These are phyloP conservation scores for Lactarius trivialis DNA, from an alignment of 768 basidiomycete species.

Conservation along the genomic window DNA sequence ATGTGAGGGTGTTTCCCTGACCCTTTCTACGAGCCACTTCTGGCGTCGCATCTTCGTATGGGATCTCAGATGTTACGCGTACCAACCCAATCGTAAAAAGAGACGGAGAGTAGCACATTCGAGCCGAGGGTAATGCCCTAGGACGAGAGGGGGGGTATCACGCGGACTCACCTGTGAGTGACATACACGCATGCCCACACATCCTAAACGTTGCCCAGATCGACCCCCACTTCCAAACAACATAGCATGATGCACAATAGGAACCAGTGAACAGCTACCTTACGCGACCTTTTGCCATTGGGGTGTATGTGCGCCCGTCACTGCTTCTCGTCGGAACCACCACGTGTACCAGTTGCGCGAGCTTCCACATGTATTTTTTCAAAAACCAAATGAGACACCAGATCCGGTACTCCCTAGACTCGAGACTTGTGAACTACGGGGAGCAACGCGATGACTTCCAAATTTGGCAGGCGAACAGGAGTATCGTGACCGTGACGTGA, in stretches of 20 bases:
- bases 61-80: not conserved
- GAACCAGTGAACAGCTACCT: not conserved
- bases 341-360: not conserved
- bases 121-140: not conserved
- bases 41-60: not conserved
- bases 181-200: not conserved
- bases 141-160: not conserved
- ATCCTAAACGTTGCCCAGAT: not conserved
- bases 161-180: not conserved
- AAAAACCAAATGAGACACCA: not conserved
- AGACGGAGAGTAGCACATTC: not conserved
- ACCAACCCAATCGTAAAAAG: not conserved
- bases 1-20: not conserved
- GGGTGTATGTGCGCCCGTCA: not conserved
- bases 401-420: not conserved
- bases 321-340: not conserved
- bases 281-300: not conserved
- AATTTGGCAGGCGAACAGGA: not conserved
- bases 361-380: not conserved
- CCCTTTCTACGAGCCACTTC: not conserved
- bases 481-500: not conserved
- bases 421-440: not conserved
- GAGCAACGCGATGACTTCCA: not conserved
- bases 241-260: not conserved
- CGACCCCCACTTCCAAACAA: not conserved